A percentile compares a stretch with the other conserved stretches of the same genome.
Evolutionary conservation across 2,329 filamentous ascomycete species (phyloP).

Genomic region (Fusarium phyllophilum): DNA sequence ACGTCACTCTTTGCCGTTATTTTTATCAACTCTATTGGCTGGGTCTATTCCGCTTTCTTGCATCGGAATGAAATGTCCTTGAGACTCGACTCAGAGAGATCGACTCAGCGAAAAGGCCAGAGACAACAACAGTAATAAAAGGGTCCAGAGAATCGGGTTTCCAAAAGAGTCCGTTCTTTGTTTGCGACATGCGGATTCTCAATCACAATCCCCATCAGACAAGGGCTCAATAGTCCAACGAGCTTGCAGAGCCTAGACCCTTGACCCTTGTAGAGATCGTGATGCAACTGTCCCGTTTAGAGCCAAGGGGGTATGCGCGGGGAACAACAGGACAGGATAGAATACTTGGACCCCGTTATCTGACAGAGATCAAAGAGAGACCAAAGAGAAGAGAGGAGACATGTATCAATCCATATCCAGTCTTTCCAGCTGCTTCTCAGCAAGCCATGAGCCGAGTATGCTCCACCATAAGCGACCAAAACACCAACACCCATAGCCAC

Average conservation of each 20-base stretch:
- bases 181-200: constrained; percentile 7
- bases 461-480: background rate
- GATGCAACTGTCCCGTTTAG: constrained; percentile 1
- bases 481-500: background rate
- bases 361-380: constrained; percentile 5
- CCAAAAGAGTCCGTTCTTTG: background rate
- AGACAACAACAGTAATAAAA: background rate
- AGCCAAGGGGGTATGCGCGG: background rate
- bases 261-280: constrained; percentile 20
- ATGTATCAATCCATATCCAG: background rate
- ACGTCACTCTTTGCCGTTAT: constrained; percentile 8
- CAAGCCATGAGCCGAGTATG: background rate
- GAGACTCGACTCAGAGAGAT: background rate
- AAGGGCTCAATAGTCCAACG: background rate
- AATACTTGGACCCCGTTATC: background rate
- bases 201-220: background rate
- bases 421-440: constrained; percentile 7
- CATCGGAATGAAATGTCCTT: background rate
- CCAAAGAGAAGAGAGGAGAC: background rate
- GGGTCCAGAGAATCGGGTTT: background rate
- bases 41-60: background rate
- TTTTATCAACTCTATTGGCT: background rate
- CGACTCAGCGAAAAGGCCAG: background rate
- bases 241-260: background rate
- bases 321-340: background rate